These are phyloP conservation scores for Candida maris DNA, from an alignment of 805 yeast genomes.

Conservation along the genomic window DNA sequence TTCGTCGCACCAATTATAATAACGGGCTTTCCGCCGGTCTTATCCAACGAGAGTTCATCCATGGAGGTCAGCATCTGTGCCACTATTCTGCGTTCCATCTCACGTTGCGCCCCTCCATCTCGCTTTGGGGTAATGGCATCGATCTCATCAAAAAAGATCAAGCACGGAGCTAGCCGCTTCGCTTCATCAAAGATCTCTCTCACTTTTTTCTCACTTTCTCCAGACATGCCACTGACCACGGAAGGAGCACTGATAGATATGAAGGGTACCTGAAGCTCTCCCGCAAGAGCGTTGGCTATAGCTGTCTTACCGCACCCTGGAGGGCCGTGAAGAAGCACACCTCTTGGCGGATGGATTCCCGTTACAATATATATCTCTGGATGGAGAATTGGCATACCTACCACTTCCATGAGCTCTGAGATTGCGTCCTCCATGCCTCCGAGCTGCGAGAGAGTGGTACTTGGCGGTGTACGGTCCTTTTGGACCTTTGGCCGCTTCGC, in stretches of 20 bases:
- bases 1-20: conserved; percentile 95
- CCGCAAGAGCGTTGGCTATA: conserved; percentile 93
- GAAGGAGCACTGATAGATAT: conserved; percentile 91
- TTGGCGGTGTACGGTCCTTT: conserved; percentile 68
- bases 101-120: conserved; percentile 96
- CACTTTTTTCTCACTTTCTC: conserved; percentile 92
- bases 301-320: conserved; percentile 99
- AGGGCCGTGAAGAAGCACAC: conserved; percentile 92
- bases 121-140: conserved; percentile 98
- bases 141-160: conserved; percentile 91
- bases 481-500: conserved; percentile 34
- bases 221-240: conserved; percentile 98
- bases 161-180: conserved; percentile 81
- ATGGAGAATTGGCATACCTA: conserved; percentile 88
- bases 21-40: conserved; percentile 90
- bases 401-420: conserved; percentile 80
- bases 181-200: conserved; percentile 95
- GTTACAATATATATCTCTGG: conserved; percentile 86
- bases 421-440: conserved; percentile 92
- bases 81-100: conserved; percentile 95
- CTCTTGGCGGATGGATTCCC: conserved; percentile 95
- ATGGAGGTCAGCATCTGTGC: conserved; percentile 92
- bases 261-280: conserved; percentile 90
- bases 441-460: conserved; percentile 60
- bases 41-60: conserved; percentile 86